Percentiles rank a stretch among this genome's conserved stretches.
Evolutionary conservation across 495 filamentous ascomycete genomes (phyloP).

Genomic region (Bathelium albidoporum): DNA sequence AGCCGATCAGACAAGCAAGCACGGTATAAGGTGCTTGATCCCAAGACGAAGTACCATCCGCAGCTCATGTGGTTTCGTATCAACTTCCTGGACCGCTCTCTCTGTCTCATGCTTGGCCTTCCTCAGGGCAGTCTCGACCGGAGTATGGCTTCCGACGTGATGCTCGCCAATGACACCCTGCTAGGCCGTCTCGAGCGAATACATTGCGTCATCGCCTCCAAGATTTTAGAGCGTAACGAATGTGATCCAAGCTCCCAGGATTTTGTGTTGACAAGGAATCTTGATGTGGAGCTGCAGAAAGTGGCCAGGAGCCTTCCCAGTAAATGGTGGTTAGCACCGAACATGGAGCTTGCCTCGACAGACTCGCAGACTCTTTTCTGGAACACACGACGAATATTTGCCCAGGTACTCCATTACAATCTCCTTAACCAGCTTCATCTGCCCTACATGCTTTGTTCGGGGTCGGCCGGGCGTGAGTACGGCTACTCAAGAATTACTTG

Average conservation of each 20-base stretch:
- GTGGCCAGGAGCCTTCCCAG: slow-evolving; percentile 14
- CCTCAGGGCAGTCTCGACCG: slow-evolving; percentile 24
- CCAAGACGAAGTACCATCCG: slow-evolving; percentile 11
- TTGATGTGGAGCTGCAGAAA: slow-evolving; percentile 26
- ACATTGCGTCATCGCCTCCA: slow-evolving; percentile 27
- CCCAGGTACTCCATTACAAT: neutral
- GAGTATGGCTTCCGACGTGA: slow-evolving; percentile 16
- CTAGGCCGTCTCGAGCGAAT: slow-evolving; percentile 27
- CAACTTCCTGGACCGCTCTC: slow-evolving; percentile 25
- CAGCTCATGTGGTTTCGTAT: slow-evolving; percentile 30
- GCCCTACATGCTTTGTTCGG: neutral
- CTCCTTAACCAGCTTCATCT: neutral
- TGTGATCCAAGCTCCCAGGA: slow-evolving; percentile 6
- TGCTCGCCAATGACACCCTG: slow-evolving; percentile 18
- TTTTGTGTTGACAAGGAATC: neutral
- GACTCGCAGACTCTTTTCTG: slow-evolving; percentile 12
- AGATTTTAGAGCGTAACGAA: slow-evolving; percentile 15
- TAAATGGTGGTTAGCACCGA: slow-evolving; percentile 19
- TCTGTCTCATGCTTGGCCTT: slow-evolving; percentile 32
- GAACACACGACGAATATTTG: slow-evolving; percentile 22
- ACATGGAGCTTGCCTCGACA: slow-evolving; percentile 20
- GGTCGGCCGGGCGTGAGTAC: slow-evolving; percentile 11
- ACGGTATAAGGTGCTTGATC: slow-evolving; percentile 9
- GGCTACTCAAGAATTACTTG: slow-evolving; percentile 32
- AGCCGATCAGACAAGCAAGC: slow-evolving; percentile 10